Conservation (phyloP, 139 green algal species). For the Chlamydomonas applanata region DNA sequence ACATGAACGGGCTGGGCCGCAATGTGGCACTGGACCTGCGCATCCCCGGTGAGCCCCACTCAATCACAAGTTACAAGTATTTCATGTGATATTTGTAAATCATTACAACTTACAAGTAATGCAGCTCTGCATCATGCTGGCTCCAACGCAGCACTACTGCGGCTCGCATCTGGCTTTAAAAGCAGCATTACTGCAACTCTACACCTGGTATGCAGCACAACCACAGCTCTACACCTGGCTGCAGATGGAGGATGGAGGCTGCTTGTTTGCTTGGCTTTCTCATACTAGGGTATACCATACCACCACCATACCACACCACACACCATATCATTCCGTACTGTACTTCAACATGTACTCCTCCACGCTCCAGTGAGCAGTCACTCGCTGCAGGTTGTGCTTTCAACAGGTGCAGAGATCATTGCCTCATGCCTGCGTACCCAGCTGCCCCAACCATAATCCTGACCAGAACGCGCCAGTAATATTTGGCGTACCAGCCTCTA, state of each 20-base stretch:
- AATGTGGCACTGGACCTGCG: conserved; percentile 35
- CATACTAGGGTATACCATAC: neutral
- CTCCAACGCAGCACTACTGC: neutral
- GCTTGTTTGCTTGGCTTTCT: neutral
- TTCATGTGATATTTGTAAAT: too few species aligned
- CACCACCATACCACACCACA: too few species aligned
- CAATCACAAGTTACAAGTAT: too few species aligned
- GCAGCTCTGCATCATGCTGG: neutral
- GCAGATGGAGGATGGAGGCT: conserved; percentile 4
- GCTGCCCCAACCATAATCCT: too few species aligned
- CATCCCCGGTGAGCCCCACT: neutral
- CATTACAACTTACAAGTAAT: conserved; percentile 17
- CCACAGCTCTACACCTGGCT: neutral
- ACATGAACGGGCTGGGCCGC: conserved; percentile 13
- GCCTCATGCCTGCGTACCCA: too few species aligned
- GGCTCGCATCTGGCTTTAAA: neutral
- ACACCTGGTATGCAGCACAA: neutral
- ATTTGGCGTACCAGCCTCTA: too few species aligned
- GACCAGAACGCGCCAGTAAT: too few species aligned
- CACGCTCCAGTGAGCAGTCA: too few species aligned
- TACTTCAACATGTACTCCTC: too few species aligned
- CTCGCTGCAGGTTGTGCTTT: neutral
- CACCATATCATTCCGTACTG: too few species aligned
- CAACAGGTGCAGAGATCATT: conserved; percentile 2
- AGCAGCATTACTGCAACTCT: conserved; percentile 7